These are phyloP conservation scores for Neopestalotiopsis sp. DNA, from an alignment of 2,329 filamentous ascomycete genomes.

Conservation along the genomic window DNA sequence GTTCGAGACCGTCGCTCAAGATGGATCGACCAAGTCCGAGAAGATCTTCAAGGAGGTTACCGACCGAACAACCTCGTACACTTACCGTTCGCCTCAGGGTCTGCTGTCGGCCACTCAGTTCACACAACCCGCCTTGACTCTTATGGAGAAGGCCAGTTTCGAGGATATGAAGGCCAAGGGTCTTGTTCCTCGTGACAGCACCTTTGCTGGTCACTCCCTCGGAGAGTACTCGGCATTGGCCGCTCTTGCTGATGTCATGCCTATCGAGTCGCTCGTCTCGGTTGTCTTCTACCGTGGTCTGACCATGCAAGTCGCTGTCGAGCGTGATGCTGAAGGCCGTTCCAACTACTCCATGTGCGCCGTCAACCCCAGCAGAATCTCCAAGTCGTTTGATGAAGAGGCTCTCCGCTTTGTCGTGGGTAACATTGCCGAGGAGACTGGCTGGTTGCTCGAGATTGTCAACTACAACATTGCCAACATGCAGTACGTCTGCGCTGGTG, in stretches of 20 bases:
- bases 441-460: slow-evolving; percentile 97
- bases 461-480: slow-evolving; percentile 87
- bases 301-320: slow-evolving; percentile 99
- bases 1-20: slow-evolving; percentile 93
- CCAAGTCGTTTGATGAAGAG: slow-evolving; percentile 98
- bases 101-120: slow-evolving; percentile 97
- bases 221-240: slow-evolving; percentile 98
- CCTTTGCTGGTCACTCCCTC: slow-evolving; percentile 95
- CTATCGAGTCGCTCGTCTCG: slow-evolving; percentile 97
- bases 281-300: slow-evolving; percentile 99
- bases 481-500: slow-evolving; percentile 76
- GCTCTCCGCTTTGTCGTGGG: slow-evolving; percentile 96
- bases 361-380: slow-evolving; percentile 97
- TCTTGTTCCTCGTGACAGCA: slow-evolving; percentile 93
- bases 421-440: slow-evolving; percentile 91
- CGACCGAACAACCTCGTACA: slow-evolving; percentile 93
- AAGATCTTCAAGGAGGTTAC: slow-evolving; percentile 99
- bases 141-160: slow-evolving; percentile 99
- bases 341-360: slow-evolving; percentile 99
- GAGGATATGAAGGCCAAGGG: slow-evolving; percentile 99
- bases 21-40: slow-evolving; percentile 95
- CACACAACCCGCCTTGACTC: slow-evolving; percentile 93
- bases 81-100: slow-evolving; percentile 92
- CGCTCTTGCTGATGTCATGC: slow-evolving; percentile 96
- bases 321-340: slow-evolving; percentile 88